A percentile compares a stretch with the other conserved stretches of the same genome.
Conservation (phyloP, 2,329 filamentous ascomycete genomes). For the Pestalotiopsis sp. region DNA sequence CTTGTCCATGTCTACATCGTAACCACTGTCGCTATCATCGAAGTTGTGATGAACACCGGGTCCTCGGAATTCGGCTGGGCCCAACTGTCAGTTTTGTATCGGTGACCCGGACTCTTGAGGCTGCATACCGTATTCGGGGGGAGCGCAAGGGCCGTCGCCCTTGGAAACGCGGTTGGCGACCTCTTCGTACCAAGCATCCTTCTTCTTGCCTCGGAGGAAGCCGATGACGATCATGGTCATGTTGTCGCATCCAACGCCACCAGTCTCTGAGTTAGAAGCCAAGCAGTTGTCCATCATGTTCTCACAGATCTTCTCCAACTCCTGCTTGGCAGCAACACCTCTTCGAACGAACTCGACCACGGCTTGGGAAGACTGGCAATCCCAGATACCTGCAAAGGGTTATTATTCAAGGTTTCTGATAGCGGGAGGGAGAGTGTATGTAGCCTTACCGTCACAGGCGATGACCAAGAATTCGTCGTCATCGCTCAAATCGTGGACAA, state of each 20-base stretch:
- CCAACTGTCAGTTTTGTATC: constrained; percentile 33
- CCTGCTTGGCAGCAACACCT: constrained; percentile 95
- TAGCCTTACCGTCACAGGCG: constrained; percentile 80
- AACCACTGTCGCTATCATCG: constrained; percentile 77
- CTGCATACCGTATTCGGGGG: constrained; percentile 96
- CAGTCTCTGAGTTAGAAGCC: constrained; percentile 96
- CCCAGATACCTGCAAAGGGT: constrained; percentile 82
- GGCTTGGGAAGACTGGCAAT: constrained; percentile 97
- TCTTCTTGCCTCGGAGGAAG: constrained; percentile 86
- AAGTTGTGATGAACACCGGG: constrained; percentile 82
- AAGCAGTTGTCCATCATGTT: constrained; percentile 99
- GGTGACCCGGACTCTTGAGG: constrained; percentile 37
- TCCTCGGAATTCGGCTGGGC: constrained; percentile 80
- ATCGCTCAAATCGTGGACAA: constrained; percentile 83
- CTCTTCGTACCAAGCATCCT: constrained; percentile 98
- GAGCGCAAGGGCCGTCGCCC: constrained; percentile 96
- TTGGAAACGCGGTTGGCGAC: constrained; percentile 92
- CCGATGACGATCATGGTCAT: constrained; percentile 97
- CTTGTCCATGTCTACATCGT: constrained; percentile 74
- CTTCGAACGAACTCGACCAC: constrained; percentile 96
- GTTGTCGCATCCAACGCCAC: constrained; percentile 97
- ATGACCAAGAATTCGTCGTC: constrained; percentile 96
- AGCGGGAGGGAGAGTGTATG: neutral
- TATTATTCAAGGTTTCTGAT: neutral
- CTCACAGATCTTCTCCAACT: constrained; percentile 92